These are phyloP conservation scores for Rubia yunnanensis DNA, from an alignment of 257 asterid genomes.

Conservation along the genomic window DNA sequence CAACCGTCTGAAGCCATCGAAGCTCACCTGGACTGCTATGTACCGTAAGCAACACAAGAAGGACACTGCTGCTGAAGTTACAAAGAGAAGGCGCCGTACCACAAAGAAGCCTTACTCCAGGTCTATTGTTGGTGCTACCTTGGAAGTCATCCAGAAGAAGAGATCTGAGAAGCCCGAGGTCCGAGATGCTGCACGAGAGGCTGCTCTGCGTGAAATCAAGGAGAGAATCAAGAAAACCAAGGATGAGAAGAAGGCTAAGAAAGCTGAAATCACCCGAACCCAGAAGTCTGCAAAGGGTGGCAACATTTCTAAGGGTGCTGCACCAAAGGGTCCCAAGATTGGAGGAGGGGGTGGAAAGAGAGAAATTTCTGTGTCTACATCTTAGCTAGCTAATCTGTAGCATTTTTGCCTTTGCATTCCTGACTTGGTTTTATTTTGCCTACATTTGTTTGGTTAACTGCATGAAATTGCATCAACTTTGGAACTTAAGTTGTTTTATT, in stretches of 20 bases:
- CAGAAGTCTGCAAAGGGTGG: constrained; percentile 38
- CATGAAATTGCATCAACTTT: neutral
- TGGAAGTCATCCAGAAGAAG: constrained; percentile 58
- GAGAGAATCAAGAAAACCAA: constrained; percentile 56
- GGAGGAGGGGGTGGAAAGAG: constrained; percentile 57
- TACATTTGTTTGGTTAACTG: neutral
- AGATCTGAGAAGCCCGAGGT: constrained; percentile 56
- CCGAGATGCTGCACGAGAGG: constrained; percentile 62
- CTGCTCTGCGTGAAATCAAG: constrained; percentile 62
- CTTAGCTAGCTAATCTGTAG: neutral
- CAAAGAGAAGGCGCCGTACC: constrained; percentile 48
- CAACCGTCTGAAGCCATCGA: constrained; percentile 53
- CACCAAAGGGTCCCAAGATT: constrained; percentile 47
- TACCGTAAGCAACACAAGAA: constrained; percentile 57
- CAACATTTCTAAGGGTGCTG: constrained; percentile 36
- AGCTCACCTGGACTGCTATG: constrained; percentile 55
- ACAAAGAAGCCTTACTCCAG: constrained; percentile 62
- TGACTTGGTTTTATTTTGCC: neutral
- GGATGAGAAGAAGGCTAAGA: constrained; percentile 62
- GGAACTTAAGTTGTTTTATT: neutral
- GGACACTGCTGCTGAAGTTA: constrained; percentile 48
- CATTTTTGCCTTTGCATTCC: neutral
- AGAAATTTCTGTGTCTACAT: neutral
- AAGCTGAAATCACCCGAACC: constrained; percentile 37
- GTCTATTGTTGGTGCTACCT: constrained; percentile 58